Evolutionary conservation across 192 early-diverging fungal species (phyloP).

Genomic region (Backusella tarrabulga): DNA sequence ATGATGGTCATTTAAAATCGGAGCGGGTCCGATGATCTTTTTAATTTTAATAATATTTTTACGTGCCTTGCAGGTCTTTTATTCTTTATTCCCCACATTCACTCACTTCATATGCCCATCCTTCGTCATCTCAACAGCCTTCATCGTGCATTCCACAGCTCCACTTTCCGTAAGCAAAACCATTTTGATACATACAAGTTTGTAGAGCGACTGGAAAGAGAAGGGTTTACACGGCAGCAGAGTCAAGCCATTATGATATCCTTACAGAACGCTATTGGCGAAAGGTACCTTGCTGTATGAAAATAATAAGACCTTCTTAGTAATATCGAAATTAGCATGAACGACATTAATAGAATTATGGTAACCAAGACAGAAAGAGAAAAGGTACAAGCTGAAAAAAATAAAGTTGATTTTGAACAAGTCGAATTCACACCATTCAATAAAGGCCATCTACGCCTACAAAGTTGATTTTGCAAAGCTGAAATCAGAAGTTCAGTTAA

Average conservation of each 20-base stretch:
- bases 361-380: slow-evolving; percentile 84
- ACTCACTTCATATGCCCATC: not conserved
- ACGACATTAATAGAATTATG: slow-evolving; percentile 57
- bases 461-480: slow-evolving; percentile 91
- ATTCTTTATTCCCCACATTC: not conserved
- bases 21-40: not conserved
- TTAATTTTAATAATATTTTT: not conserved
- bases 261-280: slow-evolving; percentile 65
- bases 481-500: slow-evolving; percentile 79
- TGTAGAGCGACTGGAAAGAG: slow-evolving; percentile 64
- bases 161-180: slow-evolving; percentile 20
- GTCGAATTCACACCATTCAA: not conserved
- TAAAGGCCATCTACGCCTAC: slow-evolving; percentile 74
- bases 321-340: slow-evolving; percentile 47
- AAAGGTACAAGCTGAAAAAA: slow-evolving; percentile 41
- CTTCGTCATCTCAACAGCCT: not conserved
- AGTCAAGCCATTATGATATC: slow-evolving; percentile 77
- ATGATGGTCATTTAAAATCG: not conserved
- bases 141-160: not conserved
- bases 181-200: slow-evolving; percentile 86
- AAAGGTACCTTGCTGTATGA: slow-evolving; percentile 46
- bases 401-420: not conserved
- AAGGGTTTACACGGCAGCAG: slow-evolving; percentile 70
- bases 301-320: not conserved
- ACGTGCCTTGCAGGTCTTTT: not conserved